These are phyloP conservation scores for Lachnellula willkommii DNA, from an alignment of 2,329 filamentous ascomycete species.

Conservation along the genomic window DNA sequence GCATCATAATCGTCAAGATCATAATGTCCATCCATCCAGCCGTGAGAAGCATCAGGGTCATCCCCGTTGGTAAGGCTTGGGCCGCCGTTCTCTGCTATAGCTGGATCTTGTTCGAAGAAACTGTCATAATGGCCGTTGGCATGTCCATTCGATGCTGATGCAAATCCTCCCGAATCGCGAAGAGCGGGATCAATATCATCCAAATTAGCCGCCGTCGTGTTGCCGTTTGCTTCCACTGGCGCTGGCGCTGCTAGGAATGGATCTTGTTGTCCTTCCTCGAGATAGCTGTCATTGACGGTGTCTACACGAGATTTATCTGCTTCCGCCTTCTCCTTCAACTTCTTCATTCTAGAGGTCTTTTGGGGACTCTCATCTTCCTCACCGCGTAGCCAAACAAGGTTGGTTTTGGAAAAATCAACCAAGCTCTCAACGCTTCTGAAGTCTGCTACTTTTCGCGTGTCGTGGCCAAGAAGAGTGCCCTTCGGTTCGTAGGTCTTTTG, in stretches of 20 bases:
- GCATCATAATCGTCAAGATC: constrained; percentile 19
- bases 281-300: constrained; percentile 19
- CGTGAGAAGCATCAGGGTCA: constrained; percentile 3
- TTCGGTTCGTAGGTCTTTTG: constrained; percentile 79
- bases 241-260: constrained; percentile 8
- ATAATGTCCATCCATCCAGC: constrained; percentile 18
- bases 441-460: constrained; percentile 86
- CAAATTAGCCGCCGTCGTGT: constrained; percentile 6
- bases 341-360: constrained; percentile 35
- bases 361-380: constrained; percentile 43
- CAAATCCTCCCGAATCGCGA: constrained; percentile 8
- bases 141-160: constrained; percentile 1
- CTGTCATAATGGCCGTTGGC: constrained; percentile 7
- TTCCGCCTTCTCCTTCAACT: constrained; percentile 31
- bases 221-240: constrained; percentile 3
- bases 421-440: constrained; percentile 83
- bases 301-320: constrained; percentile 28
- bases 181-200: constrained; percentile 29
- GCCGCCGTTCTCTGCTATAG: constrained; percentile 5
- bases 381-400: constrained; percentile 73
- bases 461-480: constrained; percentile 81
- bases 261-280: constrained; percentile 12
- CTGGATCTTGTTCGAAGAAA: constrained; percentile 4
- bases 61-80: constrained; percentile 3
- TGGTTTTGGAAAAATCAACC: constrained; percentile 86